phyloP scores from a whole-genome alignment of 305 asterid species.

The Solanum hybrid region DNA sequence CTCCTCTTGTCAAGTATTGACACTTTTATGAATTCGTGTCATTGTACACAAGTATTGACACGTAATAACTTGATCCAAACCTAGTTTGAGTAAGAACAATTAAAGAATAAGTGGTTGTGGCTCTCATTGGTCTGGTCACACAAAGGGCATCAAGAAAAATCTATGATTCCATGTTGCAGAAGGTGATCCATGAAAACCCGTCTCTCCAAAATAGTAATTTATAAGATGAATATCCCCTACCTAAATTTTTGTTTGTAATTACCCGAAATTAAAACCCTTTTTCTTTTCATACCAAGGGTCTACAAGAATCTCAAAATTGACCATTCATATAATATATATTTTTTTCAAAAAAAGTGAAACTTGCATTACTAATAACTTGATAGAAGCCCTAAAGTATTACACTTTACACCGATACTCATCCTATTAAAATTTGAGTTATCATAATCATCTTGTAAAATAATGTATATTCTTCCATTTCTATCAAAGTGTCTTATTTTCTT shows the following conservation, averaged over 20 bases:
- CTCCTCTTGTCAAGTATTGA: neutral
- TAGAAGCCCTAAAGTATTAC: neutral
- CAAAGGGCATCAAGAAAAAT: neutral
- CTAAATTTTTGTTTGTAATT: too few relatives aligned
- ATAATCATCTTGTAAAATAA: neutral
- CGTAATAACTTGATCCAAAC: neutral
- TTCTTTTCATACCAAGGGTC: neutral
- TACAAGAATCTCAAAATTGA: neutral
- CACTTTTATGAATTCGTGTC: neutral
- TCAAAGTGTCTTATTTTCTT: neutral
- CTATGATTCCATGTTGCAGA: neutral
- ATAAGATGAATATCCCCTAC: too few relatives aligned
- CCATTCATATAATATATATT: neutral
- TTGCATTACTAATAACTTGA: neutral
- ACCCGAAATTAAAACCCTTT: too few relatives aligned
- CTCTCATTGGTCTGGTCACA: neutral
- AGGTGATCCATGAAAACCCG: neutral
- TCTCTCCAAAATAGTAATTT: neutral
- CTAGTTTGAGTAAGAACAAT: neutral
- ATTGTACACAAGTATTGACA: neutral
- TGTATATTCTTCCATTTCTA: neutral
- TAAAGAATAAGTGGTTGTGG: neutral
- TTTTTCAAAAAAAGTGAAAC: neutral
- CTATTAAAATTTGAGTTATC: neutral
- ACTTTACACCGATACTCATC: neutral